Evolutionary conservation across 495 filamentous ascomycete species (phyloP).

Genomic region (Xylaria cubensis): DNA sequence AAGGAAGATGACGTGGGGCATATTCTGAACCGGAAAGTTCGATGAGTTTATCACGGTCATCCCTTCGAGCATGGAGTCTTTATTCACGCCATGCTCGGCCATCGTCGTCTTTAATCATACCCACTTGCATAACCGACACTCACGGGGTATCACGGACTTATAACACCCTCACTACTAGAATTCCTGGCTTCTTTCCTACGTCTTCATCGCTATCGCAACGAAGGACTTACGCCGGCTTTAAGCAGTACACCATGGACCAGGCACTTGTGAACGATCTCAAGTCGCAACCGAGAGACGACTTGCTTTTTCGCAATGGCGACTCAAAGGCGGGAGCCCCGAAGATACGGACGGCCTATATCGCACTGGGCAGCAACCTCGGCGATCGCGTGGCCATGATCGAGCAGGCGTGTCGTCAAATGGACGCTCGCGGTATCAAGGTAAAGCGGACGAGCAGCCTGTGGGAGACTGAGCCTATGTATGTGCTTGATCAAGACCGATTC

Average conservation of each 20-base stretch:
- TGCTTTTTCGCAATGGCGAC: conserved; percentile 21
- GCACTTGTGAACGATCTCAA: conserved; percentile 22
- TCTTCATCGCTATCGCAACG: not conserved
- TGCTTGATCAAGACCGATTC: conserved; percentile 84
- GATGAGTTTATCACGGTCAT: conserved; percentile 35
- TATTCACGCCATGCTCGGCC: conserved; percentile 30
- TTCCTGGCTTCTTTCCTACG: not conserved
- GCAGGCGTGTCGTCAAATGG: conserved; percentile 78
- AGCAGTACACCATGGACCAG: conserved; percentile 29
- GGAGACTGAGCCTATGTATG: conserved; percentile 97
- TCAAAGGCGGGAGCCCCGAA: conserved; percentile 19
- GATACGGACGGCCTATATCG: conserved; percentile 70
- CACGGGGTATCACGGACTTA: not conserved
- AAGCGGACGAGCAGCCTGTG: conserved; percentile 85
- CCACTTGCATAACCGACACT: not conserved
- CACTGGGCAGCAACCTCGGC: conserved; percentile 91
- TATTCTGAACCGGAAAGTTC: not conserved
- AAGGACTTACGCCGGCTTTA: conserved; percentile 22
- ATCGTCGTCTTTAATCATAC: conserved; percentile 19
- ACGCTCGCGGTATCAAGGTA: conserved; percentile 71
- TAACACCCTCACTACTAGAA: not conserved
- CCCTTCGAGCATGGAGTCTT: conserved; percentile 38
- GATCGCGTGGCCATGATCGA: conserved; percentile 86
- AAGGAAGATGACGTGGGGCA: not conserved
- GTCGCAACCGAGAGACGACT: conserved; percentile 16